Evolutionary conservation across 176 grass and related monocot species (phyloP).

Genomic region (Phragmites australis): DNA sequence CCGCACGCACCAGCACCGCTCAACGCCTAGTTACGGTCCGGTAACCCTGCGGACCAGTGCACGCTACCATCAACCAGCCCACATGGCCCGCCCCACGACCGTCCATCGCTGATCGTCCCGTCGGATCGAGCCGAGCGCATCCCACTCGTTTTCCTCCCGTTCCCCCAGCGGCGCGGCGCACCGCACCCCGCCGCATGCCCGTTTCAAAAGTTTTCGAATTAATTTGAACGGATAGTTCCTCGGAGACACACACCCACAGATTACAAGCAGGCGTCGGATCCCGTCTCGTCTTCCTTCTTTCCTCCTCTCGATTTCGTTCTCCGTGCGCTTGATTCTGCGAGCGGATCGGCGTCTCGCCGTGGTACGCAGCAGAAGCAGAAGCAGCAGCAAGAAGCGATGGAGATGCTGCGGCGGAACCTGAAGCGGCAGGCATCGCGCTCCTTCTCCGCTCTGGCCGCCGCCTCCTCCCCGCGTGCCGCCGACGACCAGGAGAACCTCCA

Average conservation of each 20-base stretch:
- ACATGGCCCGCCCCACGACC: background rate
- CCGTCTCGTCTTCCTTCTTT: background rate
- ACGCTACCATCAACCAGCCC: background rate
- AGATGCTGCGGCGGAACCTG: constrained; percentile 52
- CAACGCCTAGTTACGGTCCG: constrained; percentile 34
- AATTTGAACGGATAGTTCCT: constrained; percentile 28
- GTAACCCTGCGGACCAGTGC: background rate
- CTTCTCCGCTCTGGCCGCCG: constrained; percentile 36
- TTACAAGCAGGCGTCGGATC: background rate
- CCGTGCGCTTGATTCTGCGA: background rate
- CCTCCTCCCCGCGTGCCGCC: constrained; percentile 23
- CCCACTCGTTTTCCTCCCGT: background rate
- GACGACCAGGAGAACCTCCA: constrained; percentile 54
- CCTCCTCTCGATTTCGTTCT: background rate
- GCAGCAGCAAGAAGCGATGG: constrained; percentile 31
- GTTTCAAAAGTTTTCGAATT: constrained; percentile 53
- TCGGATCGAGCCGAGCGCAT: background rate
- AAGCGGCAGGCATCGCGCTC: constrained; percentile 55
- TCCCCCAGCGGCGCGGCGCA: background rate
- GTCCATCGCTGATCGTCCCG: background rate
- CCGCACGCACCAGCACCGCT: background rate
- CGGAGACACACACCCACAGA: background rate
- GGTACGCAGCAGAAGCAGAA: background rate
- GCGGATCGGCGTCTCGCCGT: constrained; percentile 1
- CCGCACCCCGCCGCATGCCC: background rate